These are phyloP conservation scores for Perkinsus olseni DNA, from an alignment of 169 alveolate species.

Conservation along the genomic window DNA sequence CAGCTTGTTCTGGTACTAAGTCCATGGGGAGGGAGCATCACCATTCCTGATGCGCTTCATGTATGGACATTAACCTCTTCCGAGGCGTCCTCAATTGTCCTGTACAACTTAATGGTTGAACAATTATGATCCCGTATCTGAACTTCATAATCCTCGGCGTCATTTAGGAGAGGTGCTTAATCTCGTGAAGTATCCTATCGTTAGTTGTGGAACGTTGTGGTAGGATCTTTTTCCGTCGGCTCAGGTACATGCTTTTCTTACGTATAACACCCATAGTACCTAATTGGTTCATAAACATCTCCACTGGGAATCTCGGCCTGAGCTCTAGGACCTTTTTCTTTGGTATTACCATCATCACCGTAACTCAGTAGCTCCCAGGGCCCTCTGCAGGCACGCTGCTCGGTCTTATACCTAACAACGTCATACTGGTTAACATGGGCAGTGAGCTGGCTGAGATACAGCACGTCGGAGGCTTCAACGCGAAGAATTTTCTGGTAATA, in stretches of 20 bases:
- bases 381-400: conserved; percentile 31
- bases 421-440: conserved; percentile 52
- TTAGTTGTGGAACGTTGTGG: no score
- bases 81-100: no score
- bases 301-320: conserved; percentile 51
- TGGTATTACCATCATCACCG: not conserved
- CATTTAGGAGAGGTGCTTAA: no score
- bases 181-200: no score
- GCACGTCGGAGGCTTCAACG: not conserved
- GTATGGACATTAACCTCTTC: no score
- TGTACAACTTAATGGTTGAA: no score
- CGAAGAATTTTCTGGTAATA: not conserved
- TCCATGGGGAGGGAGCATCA: not conserved
- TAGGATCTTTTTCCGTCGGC: not conserved
- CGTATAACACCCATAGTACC: conserved; percentile 67
- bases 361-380: no score
- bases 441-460: not conserved
- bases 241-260: conserved; percentile 43
- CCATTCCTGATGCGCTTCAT: no score
- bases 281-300: conserved; percentile 47
- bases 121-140: no score
- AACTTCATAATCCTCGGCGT: no score
- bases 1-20: conserved; percentile 41
- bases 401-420: conserved; percentile 57
- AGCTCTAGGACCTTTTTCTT: conserved; percentile 32